Evolutionary conservation across 2,329 filamentous ascomycete genomes (phyloP), one percentile per base, ranked within the genome.

Genomic region (Apiospora pterosperma): DNA sequence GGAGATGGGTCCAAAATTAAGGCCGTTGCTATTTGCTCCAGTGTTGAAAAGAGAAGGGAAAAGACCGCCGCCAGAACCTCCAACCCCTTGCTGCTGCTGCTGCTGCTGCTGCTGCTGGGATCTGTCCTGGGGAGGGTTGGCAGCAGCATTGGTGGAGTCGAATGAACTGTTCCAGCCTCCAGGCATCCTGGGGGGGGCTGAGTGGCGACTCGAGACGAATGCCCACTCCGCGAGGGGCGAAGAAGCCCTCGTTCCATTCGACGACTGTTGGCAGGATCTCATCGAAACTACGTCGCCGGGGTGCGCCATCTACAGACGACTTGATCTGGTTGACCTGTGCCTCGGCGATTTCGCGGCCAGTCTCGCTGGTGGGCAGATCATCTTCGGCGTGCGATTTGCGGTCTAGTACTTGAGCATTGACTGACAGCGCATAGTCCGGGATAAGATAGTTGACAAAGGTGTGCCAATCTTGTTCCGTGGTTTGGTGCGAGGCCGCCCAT

Each of bases 171-270:
- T 60, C 58, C 58, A 60, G 58, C 58, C 71, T 2, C 76, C 76
- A 0, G 77, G 77, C 64, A 77, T 70, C 16, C 66, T 19, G 65
- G 66, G 21, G 67, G n/a, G 70, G 11, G 59, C 61, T 31, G 12
- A 63, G 31, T 23, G 68, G 63, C 1, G 67, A 68, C 23, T 73
- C 66, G 4, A 82, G 69, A 1, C 70, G 73, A 44, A 88, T 77
- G 2, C 69, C 73, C 11, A 88, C 74, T 16, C 81, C 81, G 12
- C 85, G 76, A 2, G 82, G 84, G 1, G 69, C 74, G 65, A 88
- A 88, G 73, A 88, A 88, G 4, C 81, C 80, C 3, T 80, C 77
- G 67, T 88, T 88, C 85, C 86, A 88, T 68, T 87, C 82, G 58
- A 76, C 71, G 1, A 85, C 76, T 0, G 81, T 82, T 1, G 76